Base-by-base conservation (phyloP, 768 basidiomycete species). In the Tephrocybe sp. region DNA sequence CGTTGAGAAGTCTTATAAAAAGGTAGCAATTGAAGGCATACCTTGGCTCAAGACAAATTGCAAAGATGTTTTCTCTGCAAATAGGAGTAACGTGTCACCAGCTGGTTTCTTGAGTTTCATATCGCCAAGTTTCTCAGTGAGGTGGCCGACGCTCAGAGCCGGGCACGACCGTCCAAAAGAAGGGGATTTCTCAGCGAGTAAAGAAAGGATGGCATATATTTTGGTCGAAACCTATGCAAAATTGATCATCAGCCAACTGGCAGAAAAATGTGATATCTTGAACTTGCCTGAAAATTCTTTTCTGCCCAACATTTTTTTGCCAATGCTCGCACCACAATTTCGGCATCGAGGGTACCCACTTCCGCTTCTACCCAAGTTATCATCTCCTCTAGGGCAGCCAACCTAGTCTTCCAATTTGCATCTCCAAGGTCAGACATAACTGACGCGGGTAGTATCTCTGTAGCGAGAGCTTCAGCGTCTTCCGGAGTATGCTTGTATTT, bases 291-390 rank as follows among this genome's bases (percentile, higher is more conserved):
- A 58, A 99, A 99, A 61, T 98, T 99, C 76, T 97, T 98, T 72
- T 99, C 97, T n/a, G 77, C 80, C 94, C 93, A 98, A 2, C 95
- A 93, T 55, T 90, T 92, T 75, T 96, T 98, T 3, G 82, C 86
- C 51, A 98, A 69, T 56, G 89, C 86, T 21, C 96, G 79, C 16
- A 98, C 82, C 30, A 99, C 60, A 4, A 99, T 83, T 67, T 99
- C 97, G 11, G 87, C 84, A 56, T 99, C 96, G 1, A 90, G 69
- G 0, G 76, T 73, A 27, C 79, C 75, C 11, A 83, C 77, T 24
- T 78, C 76, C 1, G 75, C 78, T 51, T 92, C 86, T 4, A 93
- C 69, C 96, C 97, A 98, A 4, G 73, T 68, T 1, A 78, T 74
- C 83, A 98, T 79, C 63, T 89, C 89, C 47, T 97, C 95, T 19